These are phyloP conservation scores for Afroboletus lepidellus DNA, from an alignment of 1,284 basidiomycete genomes.

Conservation along the genomic window DNA sequence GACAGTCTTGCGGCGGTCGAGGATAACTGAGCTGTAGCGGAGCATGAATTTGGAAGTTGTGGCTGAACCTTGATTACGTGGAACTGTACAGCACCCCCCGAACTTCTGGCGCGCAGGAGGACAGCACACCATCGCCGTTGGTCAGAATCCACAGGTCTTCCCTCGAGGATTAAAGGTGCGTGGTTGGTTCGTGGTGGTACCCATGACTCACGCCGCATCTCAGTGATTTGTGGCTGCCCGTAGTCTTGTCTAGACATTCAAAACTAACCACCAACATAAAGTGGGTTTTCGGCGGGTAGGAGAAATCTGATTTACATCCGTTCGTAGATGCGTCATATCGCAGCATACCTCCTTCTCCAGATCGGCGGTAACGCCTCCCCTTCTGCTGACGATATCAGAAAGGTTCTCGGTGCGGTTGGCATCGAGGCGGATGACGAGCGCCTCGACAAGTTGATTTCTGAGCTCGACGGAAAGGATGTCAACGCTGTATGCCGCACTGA, in stretches of 20 bases:
- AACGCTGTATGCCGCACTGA: conserved; percentile 55
- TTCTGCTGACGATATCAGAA: conserved; percentile 87
- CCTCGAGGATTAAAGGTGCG: conserved; percentile 81
- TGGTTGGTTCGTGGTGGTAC: neutral
- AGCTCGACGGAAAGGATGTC: conserved; percentile 92
- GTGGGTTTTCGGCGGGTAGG: conserved; percentile 31
- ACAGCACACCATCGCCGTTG: conserved; percentile 40
- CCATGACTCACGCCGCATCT: conserved; percentile 5
- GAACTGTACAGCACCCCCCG: conserved; percentile 56
- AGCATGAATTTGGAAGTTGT: conserved; percentile 43
- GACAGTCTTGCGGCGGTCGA: conserved; percentile 32
- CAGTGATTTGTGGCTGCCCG: conserved; percentile 90
- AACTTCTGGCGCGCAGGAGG: neutral
- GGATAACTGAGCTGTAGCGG: conserved; percentile 31
- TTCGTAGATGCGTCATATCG: conserved; percentile 90
- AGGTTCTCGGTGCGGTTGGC: conserved; percentile 84
- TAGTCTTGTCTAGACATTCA: conserved; percentile 36
- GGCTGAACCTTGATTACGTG: conserved; percentile 45
- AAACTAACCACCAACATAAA: conserved; percentile 40
- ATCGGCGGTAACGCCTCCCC: conserved; percentile 91
- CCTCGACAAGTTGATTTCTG: conserved; percentile 84
- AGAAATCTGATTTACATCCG: neutral
- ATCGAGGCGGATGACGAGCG: conserved; percentile 88
- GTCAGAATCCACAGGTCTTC: conserved; percentile 91
- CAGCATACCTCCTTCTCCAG: conserved; percentile 97